Percentiles rank a stretch among this genome's conserved stretches.
Evolutionary conservation across 163 green algal genomes (phyloP).

Genomic region (Prototheca cutis): DNA sequence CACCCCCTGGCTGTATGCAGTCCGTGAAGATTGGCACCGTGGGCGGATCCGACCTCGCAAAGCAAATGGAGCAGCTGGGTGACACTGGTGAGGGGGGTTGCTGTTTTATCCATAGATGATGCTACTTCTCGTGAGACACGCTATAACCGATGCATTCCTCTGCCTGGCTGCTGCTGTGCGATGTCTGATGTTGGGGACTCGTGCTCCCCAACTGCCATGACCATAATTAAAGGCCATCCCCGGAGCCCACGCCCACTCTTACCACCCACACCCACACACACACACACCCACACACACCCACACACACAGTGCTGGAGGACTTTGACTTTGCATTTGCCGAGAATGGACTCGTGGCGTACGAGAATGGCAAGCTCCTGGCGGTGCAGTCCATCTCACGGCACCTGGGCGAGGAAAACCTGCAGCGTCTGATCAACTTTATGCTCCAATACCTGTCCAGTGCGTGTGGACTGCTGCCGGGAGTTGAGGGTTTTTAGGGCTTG

Average conservation of each 20-base stretch:
- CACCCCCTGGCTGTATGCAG: too few relatives aligned
- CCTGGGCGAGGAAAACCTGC: constrained; percentile 89
- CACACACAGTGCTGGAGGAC: constrained; percentile 22
- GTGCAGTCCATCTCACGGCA: constrained; percentile 56
- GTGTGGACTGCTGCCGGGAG: too few relatives aligned
- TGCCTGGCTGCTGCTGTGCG: too few relatives aligned
- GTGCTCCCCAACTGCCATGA: too few relatives aligned
- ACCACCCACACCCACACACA: too few relatives aligned
- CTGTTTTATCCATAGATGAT: not conserved
- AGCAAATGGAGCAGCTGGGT: constrained; percentile 96
- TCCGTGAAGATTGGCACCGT: constrained; percentile 90
- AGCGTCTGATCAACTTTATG: constrained; percentile 94
- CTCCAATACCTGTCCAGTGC: constrained; percentile 79
- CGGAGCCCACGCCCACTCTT: too few relatives aligned
- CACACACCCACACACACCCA: too few relatives aligned
- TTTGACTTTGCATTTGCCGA: constrained; percentile 96
- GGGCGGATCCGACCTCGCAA: constrained; percentile 89
- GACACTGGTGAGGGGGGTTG: constrained; percentile 44
- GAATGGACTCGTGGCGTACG: constrained; percentile 95
- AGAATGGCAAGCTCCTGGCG: constrained; percentile 67
- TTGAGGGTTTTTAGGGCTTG: too few relatives aligned
- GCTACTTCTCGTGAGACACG: not conserved
- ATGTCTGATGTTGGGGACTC: too few relatives aligned
- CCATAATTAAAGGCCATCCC: too few relatives aligned
- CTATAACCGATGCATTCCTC: too few relatives aligned